phyloP scores from a whole-genome alignment of 148 eudicot genomes.

The Salicornia ramosissima region DNA sequence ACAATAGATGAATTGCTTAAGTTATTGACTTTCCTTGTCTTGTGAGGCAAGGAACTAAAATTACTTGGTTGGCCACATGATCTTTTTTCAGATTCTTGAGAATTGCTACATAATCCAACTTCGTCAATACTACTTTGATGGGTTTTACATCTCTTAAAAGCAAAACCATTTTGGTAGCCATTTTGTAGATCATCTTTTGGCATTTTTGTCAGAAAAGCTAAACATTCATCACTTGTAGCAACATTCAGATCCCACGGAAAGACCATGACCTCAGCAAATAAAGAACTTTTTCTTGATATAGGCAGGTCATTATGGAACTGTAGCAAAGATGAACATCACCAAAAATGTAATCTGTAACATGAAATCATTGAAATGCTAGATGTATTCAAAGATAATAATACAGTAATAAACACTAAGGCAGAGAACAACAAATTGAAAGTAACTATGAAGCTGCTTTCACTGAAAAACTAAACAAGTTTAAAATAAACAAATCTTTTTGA shows the following conservation, averaged over 20 bases:
- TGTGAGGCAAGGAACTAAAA: constrained; percentile 18
- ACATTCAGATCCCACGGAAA: constrained; percentile 70
- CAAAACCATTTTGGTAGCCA: constrained; percentile 20
- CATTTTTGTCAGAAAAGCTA: constrained; percentile 10
- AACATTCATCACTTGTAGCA: constrained; percentile 26
- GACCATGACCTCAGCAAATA: constrained; percentile 67
- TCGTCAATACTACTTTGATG: constrained; percentile 23
- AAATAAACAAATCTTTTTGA: background rate
- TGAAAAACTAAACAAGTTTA: background rate
- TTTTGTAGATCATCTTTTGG: constrained; percentile 25
- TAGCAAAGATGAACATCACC: constrained; percentile 8
- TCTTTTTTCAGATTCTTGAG: constrained; percentile 16
- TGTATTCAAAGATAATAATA: background rate
- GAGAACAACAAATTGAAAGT: background rate
- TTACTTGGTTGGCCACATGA: constrained; percentile 17
- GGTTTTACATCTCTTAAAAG: constrained; percentile 59
- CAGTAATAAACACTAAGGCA: background rate
- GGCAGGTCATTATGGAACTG: constrained; percentile 53
- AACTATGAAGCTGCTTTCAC: constrained; percentile 1
- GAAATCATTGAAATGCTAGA: background rate
- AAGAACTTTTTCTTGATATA: constrained; percentile 34
- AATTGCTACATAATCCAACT: constrained; percentile 19
- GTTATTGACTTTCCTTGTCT: constrained; percentile 19
- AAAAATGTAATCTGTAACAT: constrained; percentile 1
- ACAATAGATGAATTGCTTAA: constrained; percentile 19